Base-by-base conservation (phyloP, 1,139 yeast genomes). In the Nakaseomyces nivariensis region DNA sequence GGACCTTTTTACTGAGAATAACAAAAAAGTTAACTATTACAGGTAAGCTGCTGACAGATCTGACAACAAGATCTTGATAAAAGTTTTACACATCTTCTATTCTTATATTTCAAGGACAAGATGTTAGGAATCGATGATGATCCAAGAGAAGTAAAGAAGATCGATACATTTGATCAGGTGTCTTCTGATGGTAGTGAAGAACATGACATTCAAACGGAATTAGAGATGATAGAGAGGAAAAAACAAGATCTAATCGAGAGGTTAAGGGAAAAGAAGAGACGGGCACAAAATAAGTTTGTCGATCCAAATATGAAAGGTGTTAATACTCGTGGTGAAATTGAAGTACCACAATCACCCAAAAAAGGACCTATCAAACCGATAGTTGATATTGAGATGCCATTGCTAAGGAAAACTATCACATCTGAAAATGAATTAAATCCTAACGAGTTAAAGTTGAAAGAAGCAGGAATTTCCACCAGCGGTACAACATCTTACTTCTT, bases 401-500 rank as follows among this genome's bases (percentile, higher is more conserved):
- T 27, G 26, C 32, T 32, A 33, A 31, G 37, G 26, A 34, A 25
- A 24, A 37, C 24, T 44, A 37, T 0, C 49, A 51, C 25, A 48
- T 55, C 17, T 13, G 49, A 52, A 37, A 24, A 37, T 6, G 10
- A 48, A 37, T 37, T 22, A 13, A 51, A 53, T 40, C 37, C 32
- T 2, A 53, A 54, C 46, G 59, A 54, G 38, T 17, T 13, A 9
- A 27, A 42, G 13, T 13, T 47, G 26, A 31, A 13, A 5, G 43
- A 48, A 13, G 34, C 27, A 37, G 5, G 46, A 1, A 25, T 37
- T 41, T 2, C n/a, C n/a, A 29, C 1, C 9, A 13, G 1, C 31
- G 51, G 50, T 41, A 50, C 66, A 3, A 63, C 71, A 3, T 55
- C 69, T 1, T 70, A 68, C 51, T 70, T 71, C 48, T 58, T 66